Percentiles rank a stretch among this genome's conserved stretches.
These are phyloP conservation scores for Lentithecium fluviatile DNA, from an alignment of 495 filamentous ascomycete species.

Conservation along the genomic window DNA sequence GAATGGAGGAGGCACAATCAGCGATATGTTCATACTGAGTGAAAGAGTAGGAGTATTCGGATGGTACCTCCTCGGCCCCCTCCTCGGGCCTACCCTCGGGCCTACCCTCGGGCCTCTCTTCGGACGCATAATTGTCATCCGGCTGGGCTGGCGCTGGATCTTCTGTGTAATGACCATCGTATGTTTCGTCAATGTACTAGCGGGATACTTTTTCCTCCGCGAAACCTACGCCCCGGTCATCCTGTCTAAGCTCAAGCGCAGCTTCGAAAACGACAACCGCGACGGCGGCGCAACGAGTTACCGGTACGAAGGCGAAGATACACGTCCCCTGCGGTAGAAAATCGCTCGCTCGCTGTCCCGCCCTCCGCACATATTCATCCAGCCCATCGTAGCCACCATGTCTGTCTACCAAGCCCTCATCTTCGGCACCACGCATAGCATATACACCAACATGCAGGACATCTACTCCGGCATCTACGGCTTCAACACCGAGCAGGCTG, in stretches of 20 bases:
- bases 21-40: conserved; percentile 37
- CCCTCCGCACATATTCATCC: conserved; percentile 39
- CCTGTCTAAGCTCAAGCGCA: neutral
- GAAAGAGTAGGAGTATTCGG: conserved; percentile 37
- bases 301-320: conserved; percentile 20
- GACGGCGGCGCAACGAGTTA: conserved; percentile 18
- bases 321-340: conserved; percentile 6
- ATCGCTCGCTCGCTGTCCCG: conserved; percentile 9
- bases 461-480: conserved; percentile 45
- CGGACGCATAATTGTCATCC: conserved; percentile 22
- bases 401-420: conserved; percentile 45
- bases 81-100: too few relatives aligned
- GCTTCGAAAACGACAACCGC: neutral
- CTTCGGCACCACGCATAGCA: conserved; percentile 45
- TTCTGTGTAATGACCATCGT: conserved; percentile 26
- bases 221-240: conserved; percentile 33
- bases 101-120: conserved; percentile 38
- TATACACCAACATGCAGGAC: conserved; percentile 46
- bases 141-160: conserved; percentile 23
- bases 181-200: conserved; percentile 14
- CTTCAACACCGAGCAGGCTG: conserved; percentile 40
- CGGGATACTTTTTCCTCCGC: conserved; percentile 24
- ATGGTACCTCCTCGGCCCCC: conserved; percentile 38
- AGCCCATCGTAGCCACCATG: conserved; percentile 43
- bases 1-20: conserved; percentile 38